These are phyloP conservation scores for Sporisorium sorghi DNA, from an alignment of 1,284 basidiomycete species.

Conservation along the genomic window DNA sequence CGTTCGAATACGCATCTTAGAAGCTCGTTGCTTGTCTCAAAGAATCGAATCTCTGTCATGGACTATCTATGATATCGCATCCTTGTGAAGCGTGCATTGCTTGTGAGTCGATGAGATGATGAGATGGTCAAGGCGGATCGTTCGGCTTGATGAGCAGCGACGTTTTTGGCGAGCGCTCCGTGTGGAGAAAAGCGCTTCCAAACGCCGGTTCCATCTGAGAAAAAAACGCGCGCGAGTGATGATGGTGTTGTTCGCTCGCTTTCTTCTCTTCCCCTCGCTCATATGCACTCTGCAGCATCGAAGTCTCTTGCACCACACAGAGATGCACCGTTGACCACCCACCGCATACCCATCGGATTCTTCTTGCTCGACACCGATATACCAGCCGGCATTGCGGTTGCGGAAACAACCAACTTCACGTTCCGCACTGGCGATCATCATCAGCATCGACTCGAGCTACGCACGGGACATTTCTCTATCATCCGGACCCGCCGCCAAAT, in stretches of 20 bases:
- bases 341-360: too few relatives aligned
- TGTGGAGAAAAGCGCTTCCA: neutral
- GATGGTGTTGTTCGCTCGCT: conserved; percentile 2
- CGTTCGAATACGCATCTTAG: too few relatives aligned
- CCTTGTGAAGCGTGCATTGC: neutral
- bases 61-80: neutral
- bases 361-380: too few relatives aligned
- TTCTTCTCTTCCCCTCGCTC: neutral
- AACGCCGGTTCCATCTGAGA: neutral
- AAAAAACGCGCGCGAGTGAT: neutral
- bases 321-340: conserved; percentile 7
- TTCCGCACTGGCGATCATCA: too few relatives aligned
- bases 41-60: neutral
- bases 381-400: too few relatives aligned
- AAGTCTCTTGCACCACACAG: neutral
- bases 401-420: too few relatives aligned
- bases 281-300: neutral
- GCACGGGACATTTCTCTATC: neutral
- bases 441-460: neutral
- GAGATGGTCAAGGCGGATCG: too few relatives aligned
- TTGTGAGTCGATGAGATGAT: neutral
- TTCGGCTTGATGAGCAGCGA: too few relatives aligned
- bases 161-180: neutral
- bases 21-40: too few relatives aligned
- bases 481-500: neutral